phyloP scores from a whole-genome alignment of 1,284 basidiomycete species.

The Moesziomyces globuligerus region DNA sequence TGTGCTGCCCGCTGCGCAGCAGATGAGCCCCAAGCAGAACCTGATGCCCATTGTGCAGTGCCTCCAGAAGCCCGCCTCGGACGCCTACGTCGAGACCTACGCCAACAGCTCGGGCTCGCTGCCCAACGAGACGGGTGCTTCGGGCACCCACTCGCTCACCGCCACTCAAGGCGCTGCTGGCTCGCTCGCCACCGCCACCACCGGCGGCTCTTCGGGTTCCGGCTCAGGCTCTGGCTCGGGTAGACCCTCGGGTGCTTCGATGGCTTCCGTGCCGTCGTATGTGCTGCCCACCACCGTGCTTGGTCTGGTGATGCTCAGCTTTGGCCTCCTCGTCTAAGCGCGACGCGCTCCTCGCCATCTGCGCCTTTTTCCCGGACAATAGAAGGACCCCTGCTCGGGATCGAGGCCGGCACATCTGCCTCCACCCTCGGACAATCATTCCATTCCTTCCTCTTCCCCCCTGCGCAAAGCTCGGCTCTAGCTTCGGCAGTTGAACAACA shows the following conservation, averaged over 20 bases:
- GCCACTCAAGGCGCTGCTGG: conserved; percentile 28
- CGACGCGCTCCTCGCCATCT: not conserved
- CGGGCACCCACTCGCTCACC: conserved; percentile 35
- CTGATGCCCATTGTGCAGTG: conserved; percentile 69
- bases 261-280: conserved; percentile 11
- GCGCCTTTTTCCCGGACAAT: too few relatives aligned
- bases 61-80: conserved; percentile 47
- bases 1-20: conserved; percentile 58
- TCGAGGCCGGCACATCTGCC: conserved; percentile 1
- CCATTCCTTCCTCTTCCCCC: not conserved
- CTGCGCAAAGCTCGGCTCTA: not conserved
- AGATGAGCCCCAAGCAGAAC: conserved; percentile 72
- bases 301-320: conserved; percentile 29
- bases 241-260: conserved; percentile 14
- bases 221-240: conserved; percentile 6
- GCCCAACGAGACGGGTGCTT: conserved; percentile 36
- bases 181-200: conserved; percentile 15
- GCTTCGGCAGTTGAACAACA: too few relatives aligned
- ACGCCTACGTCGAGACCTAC: conserved; percentile 61
- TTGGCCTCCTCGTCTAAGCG: conserved; percentile 24
- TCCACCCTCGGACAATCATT: not conserved
- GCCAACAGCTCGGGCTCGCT: conserved; percentile 49
- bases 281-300: conserved; percentile 33
- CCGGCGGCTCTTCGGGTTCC: conserved; percentile 5
- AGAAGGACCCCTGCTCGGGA: not conserved